Evolutionary conservation across 495 filamentous ascomycete genomes (phyloP).

Genomic region (Penicillium psychrofluorescens): DNA sequence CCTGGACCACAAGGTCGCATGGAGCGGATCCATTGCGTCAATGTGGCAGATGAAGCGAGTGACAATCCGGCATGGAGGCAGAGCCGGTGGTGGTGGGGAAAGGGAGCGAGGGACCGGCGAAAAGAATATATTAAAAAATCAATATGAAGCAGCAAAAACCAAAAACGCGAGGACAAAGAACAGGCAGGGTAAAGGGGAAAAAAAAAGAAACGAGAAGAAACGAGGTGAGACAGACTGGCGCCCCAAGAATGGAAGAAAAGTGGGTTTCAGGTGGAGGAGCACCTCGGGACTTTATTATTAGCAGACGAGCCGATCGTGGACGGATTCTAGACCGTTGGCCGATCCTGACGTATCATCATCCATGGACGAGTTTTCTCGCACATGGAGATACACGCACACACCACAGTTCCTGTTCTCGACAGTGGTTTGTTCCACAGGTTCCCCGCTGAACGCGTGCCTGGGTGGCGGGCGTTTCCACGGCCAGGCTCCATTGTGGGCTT

Average conservation of each 20-base stretch:
- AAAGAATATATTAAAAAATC: neutral
- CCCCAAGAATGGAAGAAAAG: conserved; percentile 7
- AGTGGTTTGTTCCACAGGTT: too few relatives aligned
- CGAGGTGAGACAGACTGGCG: conserved; percentile 12
- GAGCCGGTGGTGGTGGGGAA: conserved; percentile 4
- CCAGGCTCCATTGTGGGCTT: too few relatives aligned
- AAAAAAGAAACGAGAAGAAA: conserved; percentile 10
- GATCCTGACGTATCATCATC: neutral
- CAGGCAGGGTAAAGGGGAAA: neutral
- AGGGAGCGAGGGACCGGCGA: conserved; percentile 4
- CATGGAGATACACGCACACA: too few relatives aligned
- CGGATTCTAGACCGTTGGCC: too few relatives aligned
- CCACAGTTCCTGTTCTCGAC: too few relatives aligned
- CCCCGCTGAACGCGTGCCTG: too few relatives aligned
- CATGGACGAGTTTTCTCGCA: too few relatives aligned
- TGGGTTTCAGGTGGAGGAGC: conserved; percentile 6
- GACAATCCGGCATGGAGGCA: conserved; percentile 16
- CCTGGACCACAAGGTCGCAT: conserved; percentile 15
- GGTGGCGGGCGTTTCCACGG: too few relatives aligned
- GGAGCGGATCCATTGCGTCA: conserved; percentile 25
- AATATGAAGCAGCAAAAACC: conserved; percentile 5
- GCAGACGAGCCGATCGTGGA: neutral
- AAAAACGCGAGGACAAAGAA: conserved; percentile 3
- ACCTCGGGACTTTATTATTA: conserved; percentile 7
- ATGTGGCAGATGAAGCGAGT: conserved; percentile 4